Evolutionary conservation across 352 stramenopile genomes (phyloP), one percentile per base, ranked within the genome.

Genomic region (Phytophthora nicotianae): DNA sequence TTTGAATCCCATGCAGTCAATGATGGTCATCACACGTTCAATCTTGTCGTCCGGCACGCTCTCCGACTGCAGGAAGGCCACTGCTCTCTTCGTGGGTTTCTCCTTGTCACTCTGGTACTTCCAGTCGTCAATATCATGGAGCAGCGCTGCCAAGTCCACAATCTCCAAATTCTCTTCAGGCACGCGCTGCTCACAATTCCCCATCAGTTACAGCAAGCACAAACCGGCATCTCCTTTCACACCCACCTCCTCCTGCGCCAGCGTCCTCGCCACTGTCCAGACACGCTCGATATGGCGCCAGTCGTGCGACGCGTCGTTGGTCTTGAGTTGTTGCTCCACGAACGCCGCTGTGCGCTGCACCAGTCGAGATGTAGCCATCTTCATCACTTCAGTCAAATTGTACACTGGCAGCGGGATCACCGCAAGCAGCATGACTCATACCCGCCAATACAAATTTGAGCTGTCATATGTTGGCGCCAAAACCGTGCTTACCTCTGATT

Each of bases 81-180:
- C 64, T 21, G 82, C 82, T 10, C 81, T 83, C 65, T 89, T 89
- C 19, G 69, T 90, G 32, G 68, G 62, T 10, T 72, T 74, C 17
- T 80, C 74, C 26, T 58, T 53, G 19, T 79, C 72, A 4, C 50
- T 75, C 66, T 91, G 75, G 63, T 95, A 94, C 68, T 97, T 97
- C 82, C 86, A 95, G 72, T 97, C 90, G 58, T 97, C 86, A 51
- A 96, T 92, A 61, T 97, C 90, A 62, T 97, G 90, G 37, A 97
- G 68, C 50, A 97, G 70, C 29, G 90, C 88, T 2, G 83, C 82
- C 14, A 97, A 52, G 50, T 96, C 87, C 13, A 96, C 88, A 56
- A 91, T 83, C 67, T 93, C 82, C 20, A 93, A 58, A 9, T 65
- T 78, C 1, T 87, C 83, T 2, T 61, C 70, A 9, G 70, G 61